Conservation (phyloP, 352 stramenopile species). For the Phytopythium litorale region DNA sequence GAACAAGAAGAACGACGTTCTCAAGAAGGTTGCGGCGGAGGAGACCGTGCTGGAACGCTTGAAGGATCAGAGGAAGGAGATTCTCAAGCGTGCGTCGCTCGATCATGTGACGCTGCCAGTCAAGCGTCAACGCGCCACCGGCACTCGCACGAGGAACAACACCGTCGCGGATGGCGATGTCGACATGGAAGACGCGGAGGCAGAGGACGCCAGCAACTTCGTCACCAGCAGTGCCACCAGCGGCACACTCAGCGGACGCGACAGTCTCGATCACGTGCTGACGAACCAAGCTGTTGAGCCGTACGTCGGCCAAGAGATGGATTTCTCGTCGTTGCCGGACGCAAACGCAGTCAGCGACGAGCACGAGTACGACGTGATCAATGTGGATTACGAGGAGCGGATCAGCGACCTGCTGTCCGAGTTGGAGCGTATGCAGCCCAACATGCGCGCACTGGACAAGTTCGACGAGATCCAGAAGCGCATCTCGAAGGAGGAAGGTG, state of each 20-base stretch:
- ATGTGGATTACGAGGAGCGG: conserved; percentile 55
- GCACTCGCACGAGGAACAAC: conserved; percentile 14
- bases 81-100: conserved; percentile 92
- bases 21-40: conserved; percentile 85
- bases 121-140: neutral
- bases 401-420: conserved; percentile 68
- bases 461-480: conserved; percentile 82
- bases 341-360: conserved; percentile 65
- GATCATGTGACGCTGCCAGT: conserved; percentile 94
- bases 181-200: conserved; percentile 52
- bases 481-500: conserved; percentile 77
- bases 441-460: conserved; percentile 94
- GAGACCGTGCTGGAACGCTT: conserved; percentile 91
- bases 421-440: conserved; percentile 95
- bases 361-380: conserved; percentile 88
- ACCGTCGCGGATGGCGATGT: conserved; percentile 34
- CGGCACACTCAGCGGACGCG: conserved; percentile 13
- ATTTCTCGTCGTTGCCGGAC: conserved; percentile 88
- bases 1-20: conserved; percentile 51
- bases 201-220: conserved; percentile 4
- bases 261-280: conserved; percentile 43
- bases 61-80: conserved; percentile 93
- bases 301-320: conserved; percentile 65
- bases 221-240: conserved; percentile 3
- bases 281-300: conserved; percentile 36